Base-by-base conservation (phyloP, 495 filamentous ascomycete species). In the Tuber umbilicatum region DNA sequence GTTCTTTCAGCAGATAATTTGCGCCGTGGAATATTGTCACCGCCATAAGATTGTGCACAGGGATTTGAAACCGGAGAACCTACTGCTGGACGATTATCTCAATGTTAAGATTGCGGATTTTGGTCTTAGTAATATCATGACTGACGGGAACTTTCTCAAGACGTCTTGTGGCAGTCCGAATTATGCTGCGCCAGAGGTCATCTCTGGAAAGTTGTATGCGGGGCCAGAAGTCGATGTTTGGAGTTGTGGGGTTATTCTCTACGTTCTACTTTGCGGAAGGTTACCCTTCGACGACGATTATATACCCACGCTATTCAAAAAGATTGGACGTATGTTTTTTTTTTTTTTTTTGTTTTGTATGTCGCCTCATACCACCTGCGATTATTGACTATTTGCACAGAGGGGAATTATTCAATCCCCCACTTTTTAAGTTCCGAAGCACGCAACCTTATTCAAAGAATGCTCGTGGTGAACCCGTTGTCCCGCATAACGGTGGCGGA, bases 91-190 rank as follows among this genome's bases (percentile, higher is more conserved):
- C 84, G 90, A 93, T 75, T 87, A 94, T 70, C 90, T 97, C 81
- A 97, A 97, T 81, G 95, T 99, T 80, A 99, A 99, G 86, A 98
- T 99, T 83, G 95, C 95, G 71, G 95, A 99, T 85, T 99, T 99
- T 79, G 95, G 95, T 72, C 85, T 99, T 71, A 97, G 94, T 85
- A 99, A 99, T 81, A 98, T 99, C 84, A 98, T 99, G 94, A 97
- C 95, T 14, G 95, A 99, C 80, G 95, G 95, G 14, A 99, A 98
- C 82, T 99, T 99, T 83, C 88, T 99, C 79, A 97, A 97, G 85
- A 99, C 95, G 0, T 97, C 94, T 84, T 99, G 95, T 83, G 95
- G 95, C 72, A 97, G 94, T 79, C 95, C 95, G 27, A 99, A 99
- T 83, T 99, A 99, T 83, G 95, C 95, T 31, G 95, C 95, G 6